Percentiles rank a stretch among this genome's conserved stretches.
These are phyloP conservation scores for Globisporangium solare DNA, from an alignment of 352 stramenopile genomes.

Conservation along the genomic window DNA sequence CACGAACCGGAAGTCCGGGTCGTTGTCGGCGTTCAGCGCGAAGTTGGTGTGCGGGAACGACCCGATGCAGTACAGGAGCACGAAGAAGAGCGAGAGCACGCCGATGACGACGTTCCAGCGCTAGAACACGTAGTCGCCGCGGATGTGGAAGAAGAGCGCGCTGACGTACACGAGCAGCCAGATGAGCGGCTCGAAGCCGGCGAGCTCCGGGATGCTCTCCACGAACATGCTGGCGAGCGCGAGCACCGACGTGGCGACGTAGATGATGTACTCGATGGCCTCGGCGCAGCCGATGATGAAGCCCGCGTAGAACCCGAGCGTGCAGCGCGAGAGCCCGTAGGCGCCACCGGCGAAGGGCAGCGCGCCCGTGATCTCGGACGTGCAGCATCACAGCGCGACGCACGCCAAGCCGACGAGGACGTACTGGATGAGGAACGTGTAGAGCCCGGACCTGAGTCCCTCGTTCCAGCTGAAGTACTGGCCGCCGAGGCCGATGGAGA, in stretches of 20 bases:
- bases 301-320: conserved; percentile 25
- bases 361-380: conserved; percentile 25
- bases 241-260: conserved; percentile 22
- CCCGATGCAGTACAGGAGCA: conserved; percentile 27
- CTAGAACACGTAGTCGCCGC: conserved; percentile 28
- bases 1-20: conserved; percentile 16
- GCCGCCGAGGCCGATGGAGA: conserved; percentile 27
- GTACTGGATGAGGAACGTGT: conserved; percentile 20
- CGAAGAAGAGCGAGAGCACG: conserved; percentile 23
- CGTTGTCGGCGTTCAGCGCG: conserved; percentile 13
- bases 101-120: conserved; percentile 24
- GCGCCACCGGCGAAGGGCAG: conserved; percentile 31
- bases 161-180: conserved; percentile 21
- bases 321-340: conserved; percentile 29
- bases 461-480: conserved; percentile 38
- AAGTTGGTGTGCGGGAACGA: conserved; percentile 23
- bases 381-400: conserved; percentile 24
- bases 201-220: conserved; percentile 10
- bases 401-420: conserved; percentile 23
- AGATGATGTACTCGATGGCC: conserved; percentile 30
- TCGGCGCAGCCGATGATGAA: conserved; percentile 33
- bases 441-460: conserved; percentile 20
- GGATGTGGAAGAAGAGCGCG: conserved; percentile 19
- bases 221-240: conserved; percentile 22
- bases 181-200: conserved; percentile 16